A percentile compares a stretch with the other conserved stretches of the same genome.
Evolutionary conservation across 768 basidiomycete genomes (phyloP).

Genomic region (Lactarius hengduanensis): DNA sequence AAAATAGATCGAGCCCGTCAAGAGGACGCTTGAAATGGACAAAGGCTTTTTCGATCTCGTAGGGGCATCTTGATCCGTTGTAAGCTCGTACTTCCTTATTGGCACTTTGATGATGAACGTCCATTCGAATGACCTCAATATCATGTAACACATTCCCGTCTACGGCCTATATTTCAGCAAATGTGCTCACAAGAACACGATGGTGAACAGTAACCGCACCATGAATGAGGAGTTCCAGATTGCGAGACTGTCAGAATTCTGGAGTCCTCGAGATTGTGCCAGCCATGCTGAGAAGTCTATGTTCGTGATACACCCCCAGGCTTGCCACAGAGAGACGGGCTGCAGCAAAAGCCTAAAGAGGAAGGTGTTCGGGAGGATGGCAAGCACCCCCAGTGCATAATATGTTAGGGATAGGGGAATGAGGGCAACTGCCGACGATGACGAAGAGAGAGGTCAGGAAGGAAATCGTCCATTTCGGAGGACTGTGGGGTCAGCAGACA

Average conservation of each 20-base stretch:
- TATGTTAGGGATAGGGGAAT: constrained; percentile 5
- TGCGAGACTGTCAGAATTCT: too few species aligned
- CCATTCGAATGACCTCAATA: not conserved
- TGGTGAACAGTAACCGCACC: not conserved
- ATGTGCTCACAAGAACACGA: too few species aligned
- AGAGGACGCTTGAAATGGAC: not conserved
- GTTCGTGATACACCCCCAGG: not conserved
- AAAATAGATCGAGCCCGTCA: constrained; percentile 18
- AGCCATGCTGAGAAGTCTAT: constrained; percentile 2
- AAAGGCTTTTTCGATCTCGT: not conserved
- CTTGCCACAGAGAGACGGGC: not conserved
- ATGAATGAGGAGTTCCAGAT: not conserved
- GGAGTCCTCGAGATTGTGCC: too few species aligned
- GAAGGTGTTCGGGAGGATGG: constrained; percentile 7
- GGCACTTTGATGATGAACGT: not conserved
- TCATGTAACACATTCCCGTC: not conserved
- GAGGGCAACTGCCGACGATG: not conserved
- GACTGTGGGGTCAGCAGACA: not conserved
- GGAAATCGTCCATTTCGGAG: not conserved
- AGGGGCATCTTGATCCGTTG: not conserved
- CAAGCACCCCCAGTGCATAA: constrained; percentile 9
- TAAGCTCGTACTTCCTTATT: too few species aligned
- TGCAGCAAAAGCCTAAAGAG: not conserved
- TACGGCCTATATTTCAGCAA: not conserved
- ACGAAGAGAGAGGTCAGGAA: constrained; percentile 4